phyloP scores from a whole-genome alignment of 139 green algal genomes.

The Penium margaritaceum region DNA sequence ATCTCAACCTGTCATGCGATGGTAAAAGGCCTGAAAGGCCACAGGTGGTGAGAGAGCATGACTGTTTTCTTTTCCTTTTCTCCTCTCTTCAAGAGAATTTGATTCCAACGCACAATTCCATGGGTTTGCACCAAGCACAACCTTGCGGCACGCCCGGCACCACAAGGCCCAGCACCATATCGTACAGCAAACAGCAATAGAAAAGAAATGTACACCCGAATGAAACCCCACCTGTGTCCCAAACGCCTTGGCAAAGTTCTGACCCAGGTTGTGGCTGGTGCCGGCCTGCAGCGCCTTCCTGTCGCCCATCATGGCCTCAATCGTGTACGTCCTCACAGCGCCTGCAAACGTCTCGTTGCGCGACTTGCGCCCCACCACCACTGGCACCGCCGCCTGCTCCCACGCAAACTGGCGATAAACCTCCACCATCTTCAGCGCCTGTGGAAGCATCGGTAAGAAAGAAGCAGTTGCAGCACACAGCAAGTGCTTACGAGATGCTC shows the following conservation, averaged over 20 bases:
- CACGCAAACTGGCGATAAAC: conserved; percentile 69
- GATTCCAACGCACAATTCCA: background rate
- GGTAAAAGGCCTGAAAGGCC: no score
- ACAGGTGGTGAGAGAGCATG: no score
- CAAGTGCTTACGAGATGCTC: no score
- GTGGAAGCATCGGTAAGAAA: no score
- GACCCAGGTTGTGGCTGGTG: conserved; percentile 86
- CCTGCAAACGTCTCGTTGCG: conserved; percentile 76
- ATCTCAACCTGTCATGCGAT: no score
- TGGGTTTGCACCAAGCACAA: background rate
- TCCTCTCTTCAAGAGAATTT: no score
- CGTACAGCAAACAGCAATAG: background rate
- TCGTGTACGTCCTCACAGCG: conserved; percentile 87
- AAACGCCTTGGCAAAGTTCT: conserved; percentile 84
- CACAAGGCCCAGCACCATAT: background rate
- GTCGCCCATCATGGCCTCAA: conserved; percentile 98
- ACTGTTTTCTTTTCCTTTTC: no score
- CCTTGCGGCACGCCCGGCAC: background rate
- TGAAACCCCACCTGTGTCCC: conserved; percentile 30
- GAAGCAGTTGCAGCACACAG: no score
- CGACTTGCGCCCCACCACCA: background rate
- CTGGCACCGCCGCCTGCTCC: conserved; percentile 75
- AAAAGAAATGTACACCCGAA: background rate
- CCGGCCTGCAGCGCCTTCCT: conserved; percentile 77
- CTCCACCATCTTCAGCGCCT: conserved; percentile 50